Evolutionary conservation across 2,329 filamentous ascomycete genomes (phyloP).

Genomic region (Aspergillus pseudoviridinutans): DNA sequence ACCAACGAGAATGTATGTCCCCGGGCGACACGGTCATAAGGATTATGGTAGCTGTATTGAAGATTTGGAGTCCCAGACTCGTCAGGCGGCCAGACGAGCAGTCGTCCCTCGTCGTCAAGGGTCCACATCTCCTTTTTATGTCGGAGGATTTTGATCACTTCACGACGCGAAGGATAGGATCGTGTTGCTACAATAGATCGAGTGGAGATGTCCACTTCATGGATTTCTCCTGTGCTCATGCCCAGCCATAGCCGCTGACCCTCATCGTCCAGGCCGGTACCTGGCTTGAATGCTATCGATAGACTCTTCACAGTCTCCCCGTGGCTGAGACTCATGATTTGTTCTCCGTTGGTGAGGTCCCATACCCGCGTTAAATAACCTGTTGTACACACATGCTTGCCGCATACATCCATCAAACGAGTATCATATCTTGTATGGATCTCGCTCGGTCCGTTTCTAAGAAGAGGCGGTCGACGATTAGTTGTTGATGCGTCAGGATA

Average conservation of each 20-base stretch:
- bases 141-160: constrained; percentile 80
- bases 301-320: constrained; percentile 81
- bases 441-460: constrained; percentile 67
- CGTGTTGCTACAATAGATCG: constrained; percentile 68
- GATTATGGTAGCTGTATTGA: constrained; percentile 65
- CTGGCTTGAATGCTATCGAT: constrained; percentile 81
- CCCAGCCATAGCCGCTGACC: constrained; percentile 84
- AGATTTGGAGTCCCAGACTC: constrained; percentile 69
- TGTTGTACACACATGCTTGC: constrained; percentile 79
- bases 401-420: constrained; percentile 80
- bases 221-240: constrained; percentile 79
- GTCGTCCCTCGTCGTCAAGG: constrained; percentile 79
- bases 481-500: constrained; percentile 82
- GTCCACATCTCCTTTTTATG: constrained; percentile 92
- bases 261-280: constrained; percentile 71
- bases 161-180: constrained; percentile 69
- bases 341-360: constrained; percentile 77
- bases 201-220: constrained; percentile 78
- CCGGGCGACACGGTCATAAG: constrained; percentile 66
- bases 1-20: constrained; percentile 87
- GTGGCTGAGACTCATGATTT: constrained; percentile 75
- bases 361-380: constrained; percentile 85
- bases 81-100: constrained; percentile 84
- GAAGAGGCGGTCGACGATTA: constrained; percentile 76
- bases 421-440: constrained; percentile 85